These are phyloP conservation scores for Ochetophila trinervis DNA, from an alignment of 306 rosid species.

Conservation along the genomic window DNA sequence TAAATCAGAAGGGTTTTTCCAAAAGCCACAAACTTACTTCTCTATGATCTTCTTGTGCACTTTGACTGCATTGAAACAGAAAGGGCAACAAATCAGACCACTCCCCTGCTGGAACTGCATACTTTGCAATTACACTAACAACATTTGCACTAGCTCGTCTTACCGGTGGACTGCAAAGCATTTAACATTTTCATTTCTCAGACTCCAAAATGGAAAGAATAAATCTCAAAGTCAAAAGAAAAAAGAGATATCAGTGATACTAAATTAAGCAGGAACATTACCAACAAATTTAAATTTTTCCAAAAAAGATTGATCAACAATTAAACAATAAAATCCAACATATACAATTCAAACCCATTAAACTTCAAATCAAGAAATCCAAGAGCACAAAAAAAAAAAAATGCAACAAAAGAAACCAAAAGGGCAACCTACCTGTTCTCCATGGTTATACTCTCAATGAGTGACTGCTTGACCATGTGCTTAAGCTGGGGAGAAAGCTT, in stretches of 20 bases:
- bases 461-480: conserved; percentile 74
- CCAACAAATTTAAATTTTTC: not conserved
- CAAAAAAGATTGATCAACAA: too few species aligned
- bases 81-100: conserved; percentile 96
- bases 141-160: conserved; percentile 96
- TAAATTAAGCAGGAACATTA: not conserved
- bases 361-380: not conserved
- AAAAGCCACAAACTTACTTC: conserved; percentile 52
- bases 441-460: conserved; percentile 80
- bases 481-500: conserved; percentile 77
- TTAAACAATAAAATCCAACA: not conserved
- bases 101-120: conserved; percentile 89
- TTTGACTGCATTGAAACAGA: conserved; percentile 92
- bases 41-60: conserved; percentile 92
- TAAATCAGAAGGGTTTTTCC: not conserved
- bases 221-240: not conserved
- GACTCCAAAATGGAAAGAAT: not conserved
- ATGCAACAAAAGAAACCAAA: not conserved
- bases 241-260: not conserved
- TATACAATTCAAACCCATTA: not conserved
- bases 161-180: conserved; percentile 73
- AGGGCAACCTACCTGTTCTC: conserved; percentile 59
- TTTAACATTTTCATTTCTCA: conserved; percentile 1
- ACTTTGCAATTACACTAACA: conserved; percentile 84
- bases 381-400: not conserved